phyloP scores from a whole-genome alignment of 768 basidiomycete species.

The Mycena capillaripes region DNA sequence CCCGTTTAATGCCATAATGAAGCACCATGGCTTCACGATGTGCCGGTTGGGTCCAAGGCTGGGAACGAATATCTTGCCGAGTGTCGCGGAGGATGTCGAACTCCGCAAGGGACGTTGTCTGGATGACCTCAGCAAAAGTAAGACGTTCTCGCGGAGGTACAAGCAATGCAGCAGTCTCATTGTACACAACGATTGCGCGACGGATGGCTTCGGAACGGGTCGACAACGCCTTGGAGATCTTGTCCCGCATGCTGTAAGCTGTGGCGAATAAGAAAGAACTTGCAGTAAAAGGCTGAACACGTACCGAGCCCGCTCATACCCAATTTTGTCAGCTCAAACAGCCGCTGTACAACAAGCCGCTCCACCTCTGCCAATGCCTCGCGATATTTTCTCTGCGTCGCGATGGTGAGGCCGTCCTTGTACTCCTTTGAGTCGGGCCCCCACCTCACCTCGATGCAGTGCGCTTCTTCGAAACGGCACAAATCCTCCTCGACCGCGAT shows the following conservation, averaged over 20 bases:
- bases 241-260: slow-evolving; percentile 19
- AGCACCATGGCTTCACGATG: slow-evolving; percentile 4
- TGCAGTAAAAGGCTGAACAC: too few relatives aligned
- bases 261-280: too few relatives aligned
- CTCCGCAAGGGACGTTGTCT: not conserved
- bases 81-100: not conserved
- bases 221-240: not conserved
- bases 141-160: not conserved
- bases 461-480: slow-evolving; percentile 9
- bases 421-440: not conserved
- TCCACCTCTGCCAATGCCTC: not conserved
- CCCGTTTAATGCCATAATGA: not conserved
- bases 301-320: slow-evolving; percentile 21
- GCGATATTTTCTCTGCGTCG: not conserved
- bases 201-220: slow-evolving; percentile 15
- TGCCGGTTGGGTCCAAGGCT: not conserved
- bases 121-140: not conserved
- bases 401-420: not conserved
- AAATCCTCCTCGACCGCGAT: too few relatives aligned
- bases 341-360: slow-evolving; percentile 7
- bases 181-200: not conserved
- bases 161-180: not conserved
- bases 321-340: slow-evolving; percentile 15
- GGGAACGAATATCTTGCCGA: not conserved
- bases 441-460: slow-evolving; percentile 4